A percentile compares a stretch with the other conserved stretches of the same genome.
These are phyloP conservation scores for Aureobasidium vineae DNA, from an alignment of 2,329 filamentous ascomycete genomes.

Conservation along the genomic window DNA sequence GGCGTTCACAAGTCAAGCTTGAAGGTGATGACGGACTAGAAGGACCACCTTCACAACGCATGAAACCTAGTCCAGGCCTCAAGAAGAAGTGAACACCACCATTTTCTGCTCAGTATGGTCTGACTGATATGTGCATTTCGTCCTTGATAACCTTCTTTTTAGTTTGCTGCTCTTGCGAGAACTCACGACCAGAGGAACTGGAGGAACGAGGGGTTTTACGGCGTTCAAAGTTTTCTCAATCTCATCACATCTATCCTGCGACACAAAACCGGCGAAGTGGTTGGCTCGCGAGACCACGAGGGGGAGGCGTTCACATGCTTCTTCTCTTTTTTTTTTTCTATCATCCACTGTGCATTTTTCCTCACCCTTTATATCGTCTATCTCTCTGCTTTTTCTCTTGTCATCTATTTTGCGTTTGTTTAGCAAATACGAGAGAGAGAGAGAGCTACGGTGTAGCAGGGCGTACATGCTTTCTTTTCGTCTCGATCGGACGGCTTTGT, in stretches of 20 bases:
- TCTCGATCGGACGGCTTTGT: background rate
- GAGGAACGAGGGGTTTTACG: background rate
- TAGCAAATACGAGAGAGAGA: background rate
- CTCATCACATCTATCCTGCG: slow-evolving; percentile 3
- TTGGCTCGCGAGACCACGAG: slow-evolving; percentile 11
- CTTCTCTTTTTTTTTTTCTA: background rate
- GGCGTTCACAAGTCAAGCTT: slow-evolving; percentile 59
- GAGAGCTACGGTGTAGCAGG: slow-evolving; percentile 1
- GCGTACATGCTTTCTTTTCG: background rate
- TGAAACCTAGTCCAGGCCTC: slow-evolving; percentile 9
- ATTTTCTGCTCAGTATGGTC: background rate
- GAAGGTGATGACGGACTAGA: slow-evolving; percentile 54
- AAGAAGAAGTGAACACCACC: slow-evolving; percentile 8
- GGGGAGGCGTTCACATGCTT: slow-evolving; percentile 20
- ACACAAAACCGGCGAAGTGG: slow-evolving; percentile 4
- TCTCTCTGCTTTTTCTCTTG: background rate
- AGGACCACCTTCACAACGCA: slow-evolving; percentile 23
- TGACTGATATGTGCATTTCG: slow-evolving; percentile 14
- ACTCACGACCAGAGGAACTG: background rate
- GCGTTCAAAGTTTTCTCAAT: slow-evolving; percentile 6
- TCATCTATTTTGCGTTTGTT: background rate
- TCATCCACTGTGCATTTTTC: slow-evolving; percentile 1
- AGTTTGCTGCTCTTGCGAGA: background rate
- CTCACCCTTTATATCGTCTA: background rate
- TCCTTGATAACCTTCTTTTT: slow-evolving; percentile 18